Evolutionary conservation across 2,329 filamentous ascomycete species (phyloP).

Genomic region (Colletotrichum eleusines): DNA sequence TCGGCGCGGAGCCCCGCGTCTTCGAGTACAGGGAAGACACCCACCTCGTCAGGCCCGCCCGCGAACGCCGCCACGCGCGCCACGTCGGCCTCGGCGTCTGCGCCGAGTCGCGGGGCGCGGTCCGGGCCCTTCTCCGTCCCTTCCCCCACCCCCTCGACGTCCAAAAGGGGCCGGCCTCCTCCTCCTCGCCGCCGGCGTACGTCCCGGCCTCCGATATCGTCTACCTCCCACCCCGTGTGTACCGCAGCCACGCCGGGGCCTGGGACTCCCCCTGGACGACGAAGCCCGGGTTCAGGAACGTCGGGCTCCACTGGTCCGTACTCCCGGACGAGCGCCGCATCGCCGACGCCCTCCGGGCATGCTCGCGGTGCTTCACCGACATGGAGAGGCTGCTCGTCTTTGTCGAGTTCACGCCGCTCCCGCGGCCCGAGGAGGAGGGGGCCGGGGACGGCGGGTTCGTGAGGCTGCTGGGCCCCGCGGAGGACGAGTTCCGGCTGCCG

Average conservation of each 20-base stretch:
- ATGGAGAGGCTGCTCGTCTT: slow-evolving; percentile 22
- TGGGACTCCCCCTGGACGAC: slow-evolving; percentile 37
- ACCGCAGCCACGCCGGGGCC: slow-evolving; percentile 32
- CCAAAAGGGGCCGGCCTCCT: slow-evolving; percentile 7
- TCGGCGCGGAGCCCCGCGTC: slow-evolving; percentile 18
- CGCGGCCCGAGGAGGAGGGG: slow-evolving; percentile 24
- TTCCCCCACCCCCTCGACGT: slow-evolving; percentile 31
- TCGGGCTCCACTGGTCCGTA: slow-evolving; percentile 36
- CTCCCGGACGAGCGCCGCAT: slow-evolving; percentile 35
- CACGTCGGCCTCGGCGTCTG: slow-evolving; percentile 20
- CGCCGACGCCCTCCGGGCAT: slow-evolving; percentile 20
- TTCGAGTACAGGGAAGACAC: slow-evolving; percentile 36
- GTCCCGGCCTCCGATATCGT: slow-evolving; percentile 21
- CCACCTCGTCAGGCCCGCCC: slow-evolving; percentile 23
- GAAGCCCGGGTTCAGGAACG: slow-evolving; percentile 29
- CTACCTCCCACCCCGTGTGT: slow-evolving; percentile 36
- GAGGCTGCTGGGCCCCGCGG: slow-evolving; percentile 12
- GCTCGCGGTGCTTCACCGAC: slow-evolving; percentile 22
- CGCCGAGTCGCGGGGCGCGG: slow-evolving; percentile 26
- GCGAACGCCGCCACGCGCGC: slow-evolving; percentile 31
- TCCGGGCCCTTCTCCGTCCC: slow-evolving; percentile 13
- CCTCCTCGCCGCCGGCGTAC: neutral
- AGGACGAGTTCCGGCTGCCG: slow-evolving; percentile 33
- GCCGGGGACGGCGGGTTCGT: neutral
- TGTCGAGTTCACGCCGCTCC: slow-evolving; percentile 33